Percentiles rank a stretch among this genome's conserved stretches.
These are phyloP conservation scores for Tinospora cordifolia DNA, from an alignment of 164 flowering plant species.

Conservation along the genomic window DNA sequence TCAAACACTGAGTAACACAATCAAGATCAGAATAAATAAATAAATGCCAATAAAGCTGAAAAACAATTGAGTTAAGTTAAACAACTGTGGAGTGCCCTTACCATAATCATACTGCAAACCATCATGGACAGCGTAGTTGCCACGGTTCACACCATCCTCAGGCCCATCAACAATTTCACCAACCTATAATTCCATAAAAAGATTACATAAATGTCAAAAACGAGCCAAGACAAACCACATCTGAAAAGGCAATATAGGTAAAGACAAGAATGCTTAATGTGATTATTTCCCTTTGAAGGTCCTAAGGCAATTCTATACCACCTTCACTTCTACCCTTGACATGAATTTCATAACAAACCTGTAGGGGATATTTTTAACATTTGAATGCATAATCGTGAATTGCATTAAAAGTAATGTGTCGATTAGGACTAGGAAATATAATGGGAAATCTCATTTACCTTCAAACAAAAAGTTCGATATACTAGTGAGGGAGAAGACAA, in stretches of 20 bases:
- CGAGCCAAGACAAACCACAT: background rate
- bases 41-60: background rate
- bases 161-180: slow-evolving; percentile 99
- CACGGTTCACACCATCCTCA: slow-evolving; percentile 48
- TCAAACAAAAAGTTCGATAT: too few species aligned
- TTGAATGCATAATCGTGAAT: too few species aligned
- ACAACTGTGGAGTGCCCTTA: slow-evolving; percentile 12
- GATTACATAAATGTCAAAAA: background rate
- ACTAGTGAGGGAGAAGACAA: too few species aligned
- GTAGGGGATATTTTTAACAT: too few species aligned
- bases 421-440: too few species aligned
- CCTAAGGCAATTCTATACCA: background rate
- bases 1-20: slow-evolving; percentile 61
- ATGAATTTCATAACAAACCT: too few species aligned
- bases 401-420: too few species aligned
- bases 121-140: slow-evolving; percentile 48
- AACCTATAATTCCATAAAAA: slow-evolving; percentile 36
- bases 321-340: background rate
- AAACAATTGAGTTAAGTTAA: slow-evolving; percentile 4
- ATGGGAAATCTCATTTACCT: too few species aligned
- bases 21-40: slow-evolving; percentile 8
- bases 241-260: background rate
- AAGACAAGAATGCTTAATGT: background rate
- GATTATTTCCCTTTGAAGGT: background rate
- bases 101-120: slow-evolving; percentile 87